Percentiles rank a stretch among this genome's conserved stretches.
phyloP scores from a whole-genome alignment of 2,329 filamentous ascomycete genomes.

The Daldinia sp. region DNA sequence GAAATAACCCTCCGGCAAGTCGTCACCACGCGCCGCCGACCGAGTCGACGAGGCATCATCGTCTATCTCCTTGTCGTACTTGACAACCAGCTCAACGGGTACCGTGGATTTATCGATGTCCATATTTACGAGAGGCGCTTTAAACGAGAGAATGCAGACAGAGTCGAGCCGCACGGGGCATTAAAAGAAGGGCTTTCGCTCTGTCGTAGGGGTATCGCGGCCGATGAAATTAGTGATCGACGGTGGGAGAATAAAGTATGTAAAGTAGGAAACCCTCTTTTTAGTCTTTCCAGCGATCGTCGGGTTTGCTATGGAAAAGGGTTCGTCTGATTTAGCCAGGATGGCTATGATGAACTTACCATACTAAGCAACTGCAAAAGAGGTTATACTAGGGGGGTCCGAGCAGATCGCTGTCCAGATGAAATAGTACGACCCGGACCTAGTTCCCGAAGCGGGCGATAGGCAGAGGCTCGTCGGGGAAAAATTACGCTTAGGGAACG shows the following conservation, averaged over 20 bases:
- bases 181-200: constrained; percentile 8
- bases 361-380: constrained; percentile 17
- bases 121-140: constrained; percentile 5
- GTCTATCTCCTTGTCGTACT: constrained; percentile 49
- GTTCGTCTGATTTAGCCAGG: constrained; percentile 5
- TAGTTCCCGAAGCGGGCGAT: constrained; percentile 3
- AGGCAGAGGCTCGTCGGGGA: constrained; percentile 6
- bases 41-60: constrained; percentile 48
- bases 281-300: constrained; percentile 5
- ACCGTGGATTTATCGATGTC: constrained; percentile 12
- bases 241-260: constrained; percentile 1
- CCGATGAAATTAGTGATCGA: constrained; percentile 19
- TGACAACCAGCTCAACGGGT: constrained; percentile 23
- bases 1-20: constrained; percentile 50
- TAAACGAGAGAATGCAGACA: background rate
- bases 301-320: background rate
- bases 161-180: constrained; percentile 3
- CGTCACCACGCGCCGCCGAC: constrained; percentile 47
- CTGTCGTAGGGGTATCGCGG: background rate
- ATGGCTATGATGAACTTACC: constrained; percentile 6
- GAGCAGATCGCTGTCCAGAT: background rate
- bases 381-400: background rate
- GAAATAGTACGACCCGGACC: constrained; percentile 2
- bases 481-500: constrained; percentile 12
- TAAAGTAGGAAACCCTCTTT: constrained; percentile 1